phyloP scores from a whole-genome alignment of 768 basidiomycete species.

The Clitopilus hobsonii region DNA sequence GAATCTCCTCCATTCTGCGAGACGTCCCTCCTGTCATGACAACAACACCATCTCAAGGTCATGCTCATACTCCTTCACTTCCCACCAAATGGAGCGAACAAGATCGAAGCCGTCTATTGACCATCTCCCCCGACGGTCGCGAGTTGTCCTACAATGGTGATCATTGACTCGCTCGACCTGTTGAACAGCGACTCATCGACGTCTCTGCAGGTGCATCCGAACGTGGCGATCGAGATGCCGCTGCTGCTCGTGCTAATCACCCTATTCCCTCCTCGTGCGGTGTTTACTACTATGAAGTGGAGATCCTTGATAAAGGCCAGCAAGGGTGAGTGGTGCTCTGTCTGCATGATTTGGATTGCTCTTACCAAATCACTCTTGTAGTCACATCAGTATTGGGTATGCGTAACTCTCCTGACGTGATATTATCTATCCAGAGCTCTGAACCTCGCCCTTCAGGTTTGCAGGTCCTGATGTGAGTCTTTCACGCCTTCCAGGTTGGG shows the following conservation, averaged over 20 bases:
- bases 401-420: conserved; percentile 16
- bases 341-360: conserved; percentile 5
- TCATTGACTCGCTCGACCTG: conserved; percentile 6
- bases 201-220: conserved; percentile 40
- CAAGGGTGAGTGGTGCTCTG: conserved; percentile 56
- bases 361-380: conserved; percentile 23
- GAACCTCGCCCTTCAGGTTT: conserved; percentile 41
- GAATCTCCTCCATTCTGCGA: too few species aligned
- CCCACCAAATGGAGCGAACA: too few species aligned
- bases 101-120: conserved; percentile 48
- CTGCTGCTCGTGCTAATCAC: conserved; percentile 71
- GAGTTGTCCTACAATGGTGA: conserved; percentile 70
- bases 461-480: conserved; percentile 59
- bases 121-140: conserved; percentile 63
- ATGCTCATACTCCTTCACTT: too few species aligned
- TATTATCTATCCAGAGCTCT: neutral
- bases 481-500: conserved; percentile 82
- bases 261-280: conserved; percentile 84
- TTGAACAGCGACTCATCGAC: neutral
- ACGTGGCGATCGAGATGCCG: conserved; percentile 75
- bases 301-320: conserved; percentile 72
- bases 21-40: too few species aligned
- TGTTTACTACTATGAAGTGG: conserved; percentile 92
- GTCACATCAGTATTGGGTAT: conserved; percentile 80
- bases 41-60: too few species aligned